Base-by-base conservation (phyloP, 805 yeast genomes). In the Lipomyces spencermartinsiae region DNA sequence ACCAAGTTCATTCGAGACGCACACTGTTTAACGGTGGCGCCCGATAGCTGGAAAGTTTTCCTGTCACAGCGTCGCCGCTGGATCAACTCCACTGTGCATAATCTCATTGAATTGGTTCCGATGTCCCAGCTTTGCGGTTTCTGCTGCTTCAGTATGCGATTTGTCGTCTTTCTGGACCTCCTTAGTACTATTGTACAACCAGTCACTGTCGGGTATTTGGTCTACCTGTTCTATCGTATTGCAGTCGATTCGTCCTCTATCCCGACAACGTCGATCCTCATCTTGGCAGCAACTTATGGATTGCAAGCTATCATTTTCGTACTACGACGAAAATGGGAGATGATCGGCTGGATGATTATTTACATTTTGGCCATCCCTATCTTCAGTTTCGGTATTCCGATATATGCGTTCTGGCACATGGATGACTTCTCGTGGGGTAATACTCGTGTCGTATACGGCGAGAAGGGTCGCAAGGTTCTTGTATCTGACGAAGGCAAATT, bases 341-440 rank as follows among this genome's bases (percentile, higher is more conserved):
- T 81, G 83, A 77, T 87, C 66, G 78, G 86, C 22, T 86, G 87
- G 82, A 86, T 86, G 80, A 75, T 87, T 68, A 81, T 86, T 60
- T 86, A 86, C 74, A 78, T 86, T 62, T 51, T 85, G 34, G 89
- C 89, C 4, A 81, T 87, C 71, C 89, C 89, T 14, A 77, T 86
- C 58, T 86, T 87, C 84, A 84, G 87, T 71, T 80, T 87, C 2
- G 85, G 84, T 9, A 80, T 86, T 61, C 90, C 90, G 5, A 72
- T 82, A 34, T 86, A 86, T 74, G 81, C 89, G 0, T 86, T 80
- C 78, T 86, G 90, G 90, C 82, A 85, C 74, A 87, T 86, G 82
- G 90, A 86, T 73, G 89, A 86, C 77, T 86, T 86, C 79, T 83
- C 87, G 70, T 86, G 90, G 90, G 90, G 90, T 72, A 87, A 84